A percentile compares a stretch with the other conserved stretches of the same genome.
These are phyloP conservation scores for Falciphora oryzae DNA, from an alignment of 2,329 filamentous ascomycete genomes.

Conservation along the genomic window DNA sequence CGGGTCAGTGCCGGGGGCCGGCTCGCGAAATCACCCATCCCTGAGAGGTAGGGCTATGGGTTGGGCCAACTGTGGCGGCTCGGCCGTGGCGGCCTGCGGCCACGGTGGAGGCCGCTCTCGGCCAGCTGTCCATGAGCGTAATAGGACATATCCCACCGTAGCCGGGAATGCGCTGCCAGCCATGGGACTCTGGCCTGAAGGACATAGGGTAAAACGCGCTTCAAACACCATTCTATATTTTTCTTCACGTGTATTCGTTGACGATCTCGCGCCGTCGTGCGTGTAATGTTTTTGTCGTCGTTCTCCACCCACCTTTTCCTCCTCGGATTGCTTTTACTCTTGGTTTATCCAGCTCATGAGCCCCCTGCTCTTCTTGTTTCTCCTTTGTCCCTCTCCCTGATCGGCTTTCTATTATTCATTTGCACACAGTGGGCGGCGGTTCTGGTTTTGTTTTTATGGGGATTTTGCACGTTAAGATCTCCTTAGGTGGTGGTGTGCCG, in stretches of 20 bases:
- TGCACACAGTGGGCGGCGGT: neutral
- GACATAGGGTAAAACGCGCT: neutral
- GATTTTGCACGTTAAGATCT: neutral
- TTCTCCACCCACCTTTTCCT: neutral
- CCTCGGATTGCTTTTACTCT: neutral
- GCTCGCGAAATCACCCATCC: constrained; percentile 59
- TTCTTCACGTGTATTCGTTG: neutral
- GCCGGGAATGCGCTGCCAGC: neutral
- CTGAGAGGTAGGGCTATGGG: constrained; percentile 46
- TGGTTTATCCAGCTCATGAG: neutral
- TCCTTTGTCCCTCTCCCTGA: neutral
- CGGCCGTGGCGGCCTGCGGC: neutral
- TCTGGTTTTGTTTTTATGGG: neutral
- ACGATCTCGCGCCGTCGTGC: too few relatives aligned
- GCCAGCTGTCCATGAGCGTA: neutral
- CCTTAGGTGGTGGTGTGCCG: neutral
- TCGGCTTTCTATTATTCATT: constrained; percentile 2
- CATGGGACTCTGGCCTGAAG: neutral
- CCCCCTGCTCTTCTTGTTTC: neutral
- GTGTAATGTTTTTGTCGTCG: neutral
- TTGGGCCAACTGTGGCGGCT: constrained; percentile 3
- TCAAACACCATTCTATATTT: constrained; percentile 3
- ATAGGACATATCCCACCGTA: neutral
- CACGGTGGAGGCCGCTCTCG: neutral
- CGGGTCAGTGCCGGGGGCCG: constrained; percentile 71